Evolutionary conservation across 805 yeast genomes (phyloP), one percentile per base, ranked within the genome.

Genomic region (Yueomyces sp.): DNA sequence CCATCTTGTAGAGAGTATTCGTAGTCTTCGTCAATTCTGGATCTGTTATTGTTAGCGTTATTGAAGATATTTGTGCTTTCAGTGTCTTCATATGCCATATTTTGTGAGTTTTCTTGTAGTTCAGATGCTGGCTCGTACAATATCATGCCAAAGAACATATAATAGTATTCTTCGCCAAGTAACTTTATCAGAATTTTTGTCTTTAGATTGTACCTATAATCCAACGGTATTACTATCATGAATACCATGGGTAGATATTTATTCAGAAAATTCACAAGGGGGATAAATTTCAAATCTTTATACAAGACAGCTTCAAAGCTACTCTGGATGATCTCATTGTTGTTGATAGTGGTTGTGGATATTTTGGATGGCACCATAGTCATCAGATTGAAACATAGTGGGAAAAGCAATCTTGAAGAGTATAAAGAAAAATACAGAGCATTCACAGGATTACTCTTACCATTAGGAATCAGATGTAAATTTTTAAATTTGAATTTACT

Each of bases 11-110:
- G 42, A 11, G 62, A 59, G 45, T 56, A 60, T 38, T 59, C 57
- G 36, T 58, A 58, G 44, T 59, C 64, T 46, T 72, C 72, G 50
- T 76, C 81, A 34, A 67, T 60, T 12, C 55, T 47, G n/a, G 53
- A 49, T 7, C 56, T 48, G 26, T 34, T 7, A 28, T 44, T 46
- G 3, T 37, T 44, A 38, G n/a, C 30, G 19, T 38, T 36, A 31
- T 36, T 36, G 27, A 42, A 36, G 4, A 38, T 40, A 32, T 37
- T 34, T 28, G 31, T 37, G 32, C 11, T 39, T 28, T 36, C 28
- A 11, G 26, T 29, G 7, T 28, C 28, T 27, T 8, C 7, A 7
- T 8, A 31, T 7, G 11, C 34, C 8, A 39, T 29, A 3, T 45
- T 29, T 40, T 8, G 27, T 5, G 19, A 40, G 12, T 34, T 38